phyloP scores from a whole-genome alignment of 2,329 filamentous ascomycete genomes.

The Epichloe coenophiala region DNA sequence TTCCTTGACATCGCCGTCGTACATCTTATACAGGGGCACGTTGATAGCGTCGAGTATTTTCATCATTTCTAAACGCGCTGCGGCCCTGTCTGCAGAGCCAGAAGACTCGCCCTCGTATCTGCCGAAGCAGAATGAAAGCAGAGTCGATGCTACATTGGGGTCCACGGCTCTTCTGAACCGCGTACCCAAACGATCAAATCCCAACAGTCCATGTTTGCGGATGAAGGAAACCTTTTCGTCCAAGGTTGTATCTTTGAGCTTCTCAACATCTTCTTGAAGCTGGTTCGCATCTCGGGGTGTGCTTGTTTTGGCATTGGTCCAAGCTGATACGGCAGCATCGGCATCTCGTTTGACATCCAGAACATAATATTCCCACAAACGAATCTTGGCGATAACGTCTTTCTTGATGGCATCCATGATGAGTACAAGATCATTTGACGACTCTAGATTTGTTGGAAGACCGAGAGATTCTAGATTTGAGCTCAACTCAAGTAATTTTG shows the following conservation, averaged over 20 bases:
- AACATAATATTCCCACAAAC: conserved; percentile 89
- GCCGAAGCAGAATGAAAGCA: conserved; percentile 34
- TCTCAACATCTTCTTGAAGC: conserved; percentile 26
- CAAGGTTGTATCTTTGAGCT: conserved; percentile 30
- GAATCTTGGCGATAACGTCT: conserved; percentile 62
- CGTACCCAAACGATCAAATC: conserved; percentile 63
- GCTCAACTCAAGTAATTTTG: conserved; percentile 60
- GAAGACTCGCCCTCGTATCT: conserved; percentile 40
- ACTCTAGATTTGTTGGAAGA: conserved; percentile 61
- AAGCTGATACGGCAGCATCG: conserved; percentile 55
- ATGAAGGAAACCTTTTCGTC: conserved; percentile 48
- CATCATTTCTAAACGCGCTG: conserved; percentile 40
- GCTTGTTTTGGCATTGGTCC: conserved; percentile 47
- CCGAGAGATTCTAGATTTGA: conserved; percentile 55
- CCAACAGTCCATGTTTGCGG: conserved; percentile 53
- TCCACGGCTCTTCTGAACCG: conserved; percentile 62
- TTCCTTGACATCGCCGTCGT: conserved; percentile 67
- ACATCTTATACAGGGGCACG: conserved; percentile 80
- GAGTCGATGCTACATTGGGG: conserved; percentile 52
- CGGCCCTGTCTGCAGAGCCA: conserved; percentile 32
- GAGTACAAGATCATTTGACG: conserved; percentile 56
- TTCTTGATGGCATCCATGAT: conserved; percentile 79
- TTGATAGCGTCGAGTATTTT: conserved; percentile 73
- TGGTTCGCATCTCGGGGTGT: conserved; percentile 32
- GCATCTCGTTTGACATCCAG: conserved; percentile 64